phyloP scores from a whole-genome alignment of 1,284 basidiomycete species.

The Gastroboletus turbinatus region DNA sequence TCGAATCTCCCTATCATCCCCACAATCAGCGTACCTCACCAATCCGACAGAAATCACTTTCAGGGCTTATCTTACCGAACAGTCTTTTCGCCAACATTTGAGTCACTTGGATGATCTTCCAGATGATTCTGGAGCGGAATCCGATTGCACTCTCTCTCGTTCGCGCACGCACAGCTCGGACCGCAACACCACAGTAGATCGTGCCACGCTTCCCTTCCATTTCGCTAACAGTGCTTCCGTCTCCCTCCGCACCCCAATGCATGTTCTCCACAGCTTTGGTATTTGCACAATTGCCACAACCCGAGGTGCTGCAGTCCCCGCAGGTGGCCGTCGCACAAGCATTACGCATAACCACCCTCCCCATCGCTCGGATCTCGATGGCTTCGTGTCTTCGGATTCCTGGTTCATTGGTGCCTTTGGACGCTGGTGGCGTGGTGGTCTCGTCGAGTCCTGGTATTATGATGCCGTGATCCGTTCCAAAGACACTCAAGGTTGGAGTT shows the following conservation, averaged over 20 bases:
- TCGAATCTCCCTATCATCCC: constrained; percentile 13
- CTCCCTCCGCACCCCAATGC: constrained; percentile 90
- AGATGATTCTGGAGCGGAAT: constrained; percentile 45
- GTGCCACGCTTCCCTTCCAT: constrained; percentile 60
- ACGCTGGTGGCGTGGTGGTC: constrained; percentile 81
- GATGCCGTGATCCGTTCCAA: constrained; percentile 61
- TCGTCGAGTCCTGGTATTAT: constrained; percentile 69
- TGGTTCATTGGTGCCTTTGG: constrained; percentile 90
- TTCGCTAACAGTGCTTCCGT: constrained; percentile 91
- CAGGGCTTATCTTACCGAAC: constrained; percentile 90
- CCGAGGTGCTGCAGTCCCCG: constrained; percentile 29
- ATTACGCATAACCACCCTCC: constrained; percentile 26
- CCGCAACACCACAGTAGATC: constrained; percentile 21
- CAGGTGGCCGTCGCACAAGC: constrained; percentile 15
- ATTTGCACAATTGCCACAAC: constrained; percentile 78
- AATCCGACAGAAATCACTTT: constrained; percentile 93
- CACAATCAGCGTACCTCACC: constrained; percentile 79
- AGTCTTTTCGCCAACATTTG: constrained; percentile 92
- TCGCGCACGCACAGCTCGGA: constrained; percentile 33
- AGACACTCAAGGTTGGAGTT: constrained; percentile 71
- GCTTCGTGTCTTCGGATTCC: constrained; percentile 61
- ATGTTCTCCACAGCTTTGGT: constrained; percentile 81
- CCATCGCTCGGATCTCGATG: constrained; percentile 37
- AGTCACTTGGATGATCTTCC: constrained; percentile 77
- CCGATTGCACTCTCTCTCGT: constrained; percentile 36